These are phyloP conservation scores for Shiraia bambusicola DNA, from an alignment of 2,329 filamentous ascomycete species.

Conservation along the genomic window DNA sequence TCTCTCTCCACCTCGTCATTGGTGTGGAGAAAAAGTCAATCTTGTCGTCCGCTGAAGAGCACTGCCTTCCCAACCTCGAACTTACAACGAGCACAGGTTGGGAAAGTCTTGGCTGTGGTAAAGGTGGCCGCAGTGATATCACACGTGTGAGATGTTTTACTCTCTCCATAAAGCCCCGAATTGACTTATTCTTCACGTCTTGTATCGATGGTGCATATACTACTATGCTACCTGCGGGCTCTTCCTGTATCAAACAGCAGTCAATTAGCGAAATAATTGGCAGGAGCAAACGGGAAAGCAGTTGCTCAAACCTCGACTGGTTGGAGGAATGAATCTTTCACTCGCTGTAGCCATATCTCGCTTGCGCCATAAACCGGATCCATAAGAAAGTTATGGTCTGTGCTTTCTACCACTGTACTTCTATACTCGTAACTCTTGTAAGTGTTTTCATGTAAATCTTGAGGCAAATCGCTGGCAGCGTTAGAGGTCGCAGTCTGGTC, in stretches of 20 bases:
- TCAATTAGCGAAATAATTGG: background rate
- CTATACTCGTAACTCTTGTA: conserved; percentile 19
- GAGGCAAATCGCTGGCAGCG: background rate
- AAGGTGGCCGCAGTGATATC: background rate
- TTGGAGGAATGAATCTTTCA: conserved; percentile 20
- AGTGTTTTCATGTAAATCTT: background rate
- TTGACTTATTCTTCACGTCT: conserved; percentile 2
- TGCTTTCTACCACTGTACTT: conserved; percentile 18
- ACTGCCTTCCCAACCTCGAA: conserved; percentile 1
- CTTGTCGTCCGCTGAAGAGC: background rate
- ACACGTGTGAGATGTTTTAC: conserved; percentile 1
- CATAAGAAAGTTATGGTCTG: conserved; percentile 32
- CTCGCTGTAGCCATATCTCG: conserved; percentile 27
- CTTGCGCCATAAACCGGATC: conserved; percentile 30
- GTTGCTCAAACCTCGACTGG: conserved; percentile 3
- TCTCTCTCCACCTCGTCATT: background rate
- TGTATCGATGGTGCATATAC: background rate
- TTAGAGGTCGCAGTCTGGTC: conserved; percentile 1
- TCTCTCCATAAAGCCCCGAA: conserved; percentile 1
- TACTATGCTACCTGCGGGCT: background rate
- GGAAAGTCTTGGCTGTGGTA: conserved; percentile 1
- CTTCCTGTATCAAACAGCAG: background rate
- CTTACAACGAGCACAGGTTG: conserved; percentile 1
- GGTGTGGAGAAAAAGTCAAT: background rate
- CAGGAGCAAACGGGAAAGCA: background rate